Evolutionary conservation across 2,329 filamentous ascomycete genomes (phyloP).

Genomic region (Calonectria leucothoes): DNA sequence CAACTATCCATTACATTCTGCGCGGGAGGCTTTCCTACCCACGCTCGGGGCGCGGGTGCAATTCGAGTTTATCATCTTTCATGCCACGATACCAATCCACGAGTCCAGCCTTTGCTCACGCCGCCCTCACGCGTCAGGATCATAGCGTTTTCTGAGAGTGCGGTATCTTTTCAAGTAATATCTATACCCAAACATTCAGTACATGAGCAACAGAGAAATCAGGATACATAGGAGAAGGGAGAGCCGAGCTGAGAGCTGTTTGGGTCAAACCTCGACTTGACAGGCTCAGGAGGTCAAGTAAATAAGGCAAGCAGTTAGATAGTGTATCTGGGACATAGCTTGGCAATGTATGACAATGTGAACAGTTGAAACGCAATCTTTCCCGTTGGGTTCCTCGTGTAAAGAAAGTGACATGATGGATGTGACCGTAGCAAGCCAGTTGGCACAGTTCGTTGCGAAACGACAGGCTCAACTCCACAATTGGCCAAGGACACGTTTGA

Average conservation of each 20-base stretch:
- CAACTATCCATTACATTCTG: constrained; percentile 26
- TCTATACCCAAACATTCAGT: constrained; percentile 44
- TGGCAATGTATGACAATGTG: background rate
- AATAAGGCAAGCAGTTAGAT: constrained; percentile 7
- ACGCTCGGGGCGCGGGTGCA: background rate
- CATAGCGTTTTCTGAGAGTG: constrained; percentile 84
- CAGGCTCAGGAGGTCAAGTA: constrained; percentile 6
- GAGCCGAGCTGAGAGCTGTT: background rate
- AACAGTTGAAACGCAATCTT: background rate
- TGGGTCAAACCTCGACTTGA: constrained; percentile 12
- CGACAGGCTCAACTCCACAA: background rate
- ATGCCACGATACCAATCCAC: background rate
- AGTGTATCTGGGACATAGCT: constrained; percentile 4
- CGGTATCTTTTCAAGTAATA: constrained; percentile 89
- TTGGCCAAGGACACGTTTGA: background rate
- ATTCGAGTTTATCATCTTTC: constrained; percentile 9
- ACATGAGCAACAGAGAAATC: constrained; percentile 24
- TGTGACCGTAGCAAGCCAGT: background rate
- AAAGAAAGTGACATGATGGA: background rate
- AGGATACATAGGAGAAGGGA: background rate
- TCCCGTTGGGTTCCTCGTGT: background rate
- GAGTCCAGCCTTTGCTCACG: background rate
- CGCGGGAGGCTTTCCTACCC: constrained; percentile 20
- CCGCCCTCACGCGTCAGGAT: constrained; percentile 51
- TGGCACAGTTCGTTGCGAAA: background rate